Evolutionary conservation across 495 filamentous ascomycete genomes (phyloP), one percentile per base, ranked within the genome.

Genomic region (Xylaria intraflava): DNA sequence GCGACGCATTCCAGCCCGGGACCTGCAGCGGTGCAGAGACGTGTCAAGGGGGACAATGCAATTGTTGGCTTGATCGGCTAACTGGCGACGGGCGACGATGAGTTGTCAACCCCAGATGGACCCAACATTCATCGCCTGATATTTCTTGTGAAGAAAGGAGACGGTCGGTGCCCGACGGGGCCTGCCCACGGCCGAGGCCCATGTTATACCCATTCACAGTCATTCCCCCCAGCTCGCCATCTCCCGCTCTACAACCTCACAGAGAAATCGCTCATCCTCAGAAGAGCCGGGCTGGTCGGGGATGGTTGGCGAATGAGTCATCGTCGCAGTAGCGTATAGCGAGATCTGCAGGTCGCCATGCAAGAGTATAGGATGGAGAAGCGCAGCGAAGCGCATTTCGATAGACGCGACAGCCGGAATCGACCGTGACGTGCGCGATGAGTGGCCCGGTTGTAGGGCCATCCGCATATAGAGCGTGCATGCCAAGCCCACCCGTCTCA

Each of bases 231-330:
- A 52, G 57, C 50, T 55, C 57, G 52, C 49, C 23, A 45, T 19
- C 52, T 55, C 35, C 53, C 33, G 45, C 49, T 41, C 41, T n/a
- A n/a, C n/a, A n/a, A n/a, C n/a, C n/a, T n/a, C n/a, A n/a, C n/a
- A n/a, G n/a, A n/a, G n/a, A n/a, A n/a, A n/a, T n/a, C 33, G 45
- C 49, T 41, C 41, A 17, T 62, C 59, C 53, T 64, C 61, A 66
- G 57, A 66, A 64, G 46, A 49, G 55, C 53, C 61, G 49, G 48
- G 40, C 53, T 51, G 9, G 48, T 59, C 45, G 50, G 57, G 49
- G 57, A 64, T 56, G 64, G 64, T 64, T 64, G 64, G 64, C 39
- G 49, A 55, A 57, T 66, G 64, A 64, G 61, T 66, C 63, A 66
- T 58, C 50, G 31, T 66, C 53, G 43, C 52, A 56, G 59, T 14